Base-by-base conservation (phyloP, 257 asterid genomes). In the Fraxinus americana region DNA sequence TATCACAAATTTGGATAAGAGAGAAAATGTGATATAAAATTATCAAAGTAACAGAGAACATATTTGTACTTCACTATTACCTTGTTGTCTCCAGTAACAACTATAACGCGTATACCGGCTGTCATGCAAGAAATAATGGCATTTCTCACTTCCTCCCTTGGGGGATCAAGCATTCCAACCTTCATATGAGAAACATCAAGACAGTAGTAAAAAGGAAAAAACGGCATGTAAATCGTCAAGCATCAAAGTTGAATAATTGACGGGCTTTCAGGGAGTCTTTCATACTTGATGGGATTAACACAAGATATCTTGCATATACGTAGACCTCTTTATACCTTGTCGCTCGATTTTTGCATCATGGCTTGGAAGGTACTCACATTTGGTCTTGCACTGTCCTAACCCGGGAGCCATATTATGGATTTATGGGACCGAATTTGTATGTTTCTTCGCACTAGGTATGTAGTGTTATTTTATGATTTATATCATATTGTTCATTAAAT, bases 141-240 rank as follows among this genome's bases (percentile, higher is more conserved):
- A 79, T 90, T 86, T 78, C 87, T 89, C 59, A 96, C 99, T 91
- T 93, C 98, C 86, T 94, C 97, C 90, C 98, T 91, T 63, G 99
- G 99, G 70, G 99, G 99, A 89, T 96, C 99, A 85, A 90, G 97
- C 99, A 96, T 96, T 77, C 99, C 99, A 90, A 93, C 96, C 99
- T 96, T 85, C 76, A 79, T 78, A 71, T 29, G 72, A 57, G 16
- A 77, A 84, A 77, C 43, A 77, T 23, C 48, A 48, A 73, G 67
- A 79, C 27, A 50, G 77, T 52, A 29, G 76, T 68, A 76, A 80
- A 71, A 82, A 73, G 19, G 70, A 48, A n/a, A 66, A 57, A 50
- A 74, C 9, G 57, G 70, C 38, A 36, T 72, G 30, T 23, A 68
- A 73, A 80, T 50, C n/a, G 5, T 63, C 54, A 71, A 23, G 17